Evolutionary conservation across 139 green algal genomes (phyloP).

Genomic region (Spirogloea muscicola): DNA sequence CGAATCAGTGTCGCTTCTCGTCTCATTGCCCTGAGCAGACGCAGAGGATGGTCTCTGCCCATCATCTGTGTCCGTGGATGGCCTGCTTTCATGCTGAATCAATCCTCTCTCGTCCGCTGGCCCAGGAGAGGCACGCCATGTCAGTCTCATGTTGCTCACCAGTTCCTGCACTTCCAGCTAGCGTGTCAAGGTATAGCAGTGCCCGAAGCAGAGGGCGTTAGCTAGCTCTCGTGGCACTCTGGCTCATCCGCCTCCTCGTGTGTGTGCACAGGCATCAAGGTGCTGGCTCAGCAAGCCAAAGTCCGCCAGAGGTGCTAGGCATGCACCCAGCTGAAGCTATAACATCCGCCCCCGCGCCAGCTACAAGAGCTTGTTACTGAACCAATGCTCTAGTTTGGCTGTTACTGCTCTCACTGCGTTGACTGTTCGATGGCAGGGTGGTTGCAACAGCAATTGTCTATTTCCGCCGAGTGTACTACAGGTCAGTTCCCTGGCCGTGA

Average conservation of each 20-base stretch:
- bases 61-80: no score
- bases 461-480: conserved; percentile 30
- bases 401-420: not conserved
- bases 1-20: no score
- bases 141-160: not conserved
- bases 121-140: no score
- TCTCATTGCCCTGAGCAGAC: no score
- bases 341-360: not conserved
- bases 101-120: not conserved
- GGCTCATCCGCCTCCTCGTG: no score
- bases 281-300: conserved; percentile 10
- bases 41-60: no score
- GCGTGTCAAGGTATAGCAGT: not conserved
- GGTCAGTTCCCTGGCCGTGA: not conserved
- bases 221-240: not conserved
- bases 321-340: no score
- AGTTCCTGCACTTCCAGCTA: not conserved
- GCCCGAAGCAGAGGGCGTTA: not conserved
- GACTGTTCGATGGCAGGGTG: not conserved
- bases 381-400: not conserved
- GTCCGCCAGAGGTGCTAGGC: conserved; percentile 8
- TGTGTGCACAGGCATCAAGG: conserved; percentile 15
- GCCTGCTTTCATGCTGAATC: no score
- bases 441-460: conserved; percentile 40
- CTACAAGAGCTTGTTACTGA: not conserved